phyloP scores from a whole-genome alignment of 305 asterid genomes.

The Vinca major region DNA sequence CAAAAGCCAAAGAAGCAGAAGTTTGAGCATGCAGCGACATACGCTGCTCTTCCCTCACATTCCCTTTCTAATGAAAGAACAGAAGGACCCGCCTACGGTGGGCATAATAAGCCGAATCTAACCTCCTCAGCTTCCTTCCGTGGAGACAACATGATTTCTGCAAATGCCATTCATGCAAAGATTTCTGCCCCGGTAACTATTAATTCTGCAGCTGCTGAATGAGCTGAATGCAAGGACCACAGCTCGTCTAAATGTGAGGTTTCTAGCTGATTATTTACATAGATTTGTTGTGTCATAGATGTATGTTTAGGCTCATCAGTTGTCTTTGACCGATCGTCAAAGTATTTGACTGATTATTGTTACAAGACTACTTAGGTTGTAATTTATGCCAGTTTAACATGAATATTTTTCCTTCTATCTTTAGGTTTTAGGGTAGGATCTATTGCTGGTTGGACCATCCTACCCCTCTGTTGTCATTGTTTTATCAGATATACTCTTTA shows the following conservation, averaged over 20 bases:
- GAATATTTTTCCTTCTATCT: too few relatives aligned
- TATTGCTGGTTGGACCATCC: too few relatives aligned
- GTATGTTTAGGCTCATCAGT: conserved; percentile 15
- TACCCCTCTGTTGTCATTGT: too few relatives aligned
- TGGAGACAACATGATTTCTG: conserved; percentile 34
- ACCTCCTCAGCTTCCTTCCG: conserved; percentile 43
- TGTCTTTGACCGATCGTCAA: neutral
- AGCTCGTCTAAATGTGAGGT: conserved; percentile 28
- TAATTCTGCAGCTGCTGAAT: conserved; percentile 26
- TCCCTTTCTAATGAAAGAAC: conserved; percentile 39
- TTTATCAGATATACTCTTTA: too few relatives aligned
- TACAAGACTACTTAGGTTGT: too few relatives aligned
- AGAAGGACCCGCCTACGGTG: conserved; percentile 23
- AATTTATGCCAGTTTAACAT: too few relatives aligned
- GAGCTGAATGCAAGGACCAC: conserved; percentile 49
- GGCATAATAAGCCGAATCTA: conserved; percentile 28
- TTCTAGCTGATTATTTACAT: conserved; percentile 16
- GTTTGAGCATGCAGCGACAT: conserved; percentile 45
- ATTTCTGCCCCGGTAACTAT: conserved; percentile 36
- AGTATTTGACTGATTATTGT: too few relatives aligned
- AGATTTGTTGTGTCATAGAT: conserved; percentile 9
- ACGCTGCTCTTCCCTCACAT: conserved; percentile 34
- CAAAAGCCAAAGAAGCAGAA: conserved; percentile 62
- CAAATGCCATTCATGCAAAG: conserved; percentile 35
- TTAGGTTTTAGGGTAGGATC: too few relatives aligned